Evolutionary conservation across 371 early-diverging fungal genomes (phyloP), one percentile per base, ranked within the genome.

Genomic region (Apophysomyces variabilis): DNA sequence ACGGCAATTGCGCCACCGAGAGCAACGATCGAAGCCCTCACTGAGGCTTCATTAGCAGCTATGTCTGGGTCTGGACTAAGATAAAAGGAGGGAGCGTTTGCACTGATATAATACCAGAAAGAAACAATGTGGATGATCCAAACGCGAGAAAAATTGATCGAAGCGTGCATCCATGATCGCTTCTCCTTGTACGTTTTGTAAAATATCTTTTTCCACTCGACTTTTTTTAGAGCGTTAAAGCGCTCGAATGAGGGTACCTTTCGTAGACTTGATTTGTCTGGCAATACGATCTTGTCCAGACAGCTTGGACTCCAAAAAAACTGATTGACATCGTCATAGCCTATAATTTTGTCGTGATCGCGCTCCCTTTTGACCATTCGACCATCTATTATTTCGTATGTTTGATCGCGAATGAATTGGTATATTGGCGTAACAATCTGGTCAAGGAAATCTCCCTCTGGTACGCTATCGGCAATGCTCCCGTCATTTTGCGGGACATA

Each of bases 311-410:
- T 77, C 94, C 95, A 94, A 75, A 96, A 95, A 38, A 90, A 80
- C 68, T 96, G 93, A 70, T 96, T 96, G 60, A 93, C 87, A 66
- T 96, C 96, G 72, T 94, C 95, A 73, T 95, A 95, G 16, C 95
- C 95, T 47, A 96, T 85, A 6, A 89, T 87, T 21, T 83, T 74
- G 36, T 88, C 82, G 73, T 96, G 96, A 64, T 95, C 95, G 56
- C 85, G 85, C 77, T 94, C 94, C 54, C 89, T 84, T 73, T 90
- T 93, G 44, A 91, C 84, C 66, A 86, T 89, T 58, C 85, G 87
- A 57, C 92, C 91, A 44, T 87, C 87, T 60, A 85, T 77, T 13
- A 86, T 67, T 64, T 92, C 89, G 70, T 94, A 94, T 37, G 83
- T 80, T 73, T 94, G 92, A 60, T 92, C 90, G 13, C 92, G 87